Conservation (phyloP, 78 protist genomes). For the Monosiga brevicollis region DNA sequence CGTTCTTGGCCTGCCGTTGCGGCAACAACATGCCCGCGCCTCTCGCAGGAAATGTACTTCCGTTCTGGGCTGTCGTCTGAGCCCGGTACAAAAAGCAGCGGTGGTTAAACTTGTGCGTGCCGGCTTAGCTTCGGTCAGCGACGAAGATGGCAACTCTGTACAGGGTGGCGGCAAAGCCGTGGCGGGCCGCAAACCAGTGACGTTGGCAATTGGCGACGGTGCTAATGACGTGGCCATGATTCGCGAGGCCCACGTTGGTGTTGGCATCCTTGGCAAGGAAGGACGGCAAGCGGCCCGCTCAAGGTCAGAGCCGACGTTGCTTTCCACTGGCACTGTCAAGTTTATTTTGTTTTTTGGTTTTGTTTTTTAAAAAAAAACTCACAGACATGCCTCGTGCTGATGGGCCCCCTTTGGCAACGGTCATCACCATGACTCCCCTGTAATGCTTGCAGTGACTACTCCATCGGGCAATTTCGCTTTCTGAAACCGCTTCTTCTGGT, state of each 20-base stretch:
- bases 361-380: not conserved
- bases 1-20: too few species aligned
- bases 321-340: slow-evolving; percentile 35
- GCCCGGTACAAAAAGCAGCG: slow-evolving; percentile 82
- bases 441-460: not conserved
- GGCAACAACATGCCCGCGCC: not conserved
- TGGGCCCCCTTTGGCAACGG: too few species aligned
- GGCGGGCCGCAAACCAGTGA: not conserved
- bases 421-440: too few species aligned
- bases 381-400: too few species aligned
- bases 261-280: slow-evolving; percentile 82
- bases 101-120: slow-evolving; percentile 31
- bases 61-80: slow-evolving; percentile 79
- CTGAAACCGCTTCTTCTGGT: slow-evolving; percentile 58
- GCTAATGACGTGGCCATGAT: slow-evolving; percentile 90
- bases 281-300: slow-evolving; percentile 81
- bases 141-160: slow-evolving; percentile 63
- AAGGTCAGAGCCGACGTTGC: slow-evolving; percentile 66
- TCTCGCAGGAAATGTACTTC: slow-evolving; percentile 13
- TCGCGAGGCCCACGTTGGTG: slow-evolving; percentile 69
- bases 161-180: too few species aligned
- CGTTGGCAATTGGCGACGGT: slow-evolving; percentile 84
- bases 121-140: slow-evolving; percentile 54
- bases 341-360: slow-evolving; percentile 43
- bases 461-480: slow-evolving; percentile 18